Evolutionary conservation across 495 filamentous ascomycete genomes (phyloP).

Genomic region (Neurospora pannonica): DNA sequence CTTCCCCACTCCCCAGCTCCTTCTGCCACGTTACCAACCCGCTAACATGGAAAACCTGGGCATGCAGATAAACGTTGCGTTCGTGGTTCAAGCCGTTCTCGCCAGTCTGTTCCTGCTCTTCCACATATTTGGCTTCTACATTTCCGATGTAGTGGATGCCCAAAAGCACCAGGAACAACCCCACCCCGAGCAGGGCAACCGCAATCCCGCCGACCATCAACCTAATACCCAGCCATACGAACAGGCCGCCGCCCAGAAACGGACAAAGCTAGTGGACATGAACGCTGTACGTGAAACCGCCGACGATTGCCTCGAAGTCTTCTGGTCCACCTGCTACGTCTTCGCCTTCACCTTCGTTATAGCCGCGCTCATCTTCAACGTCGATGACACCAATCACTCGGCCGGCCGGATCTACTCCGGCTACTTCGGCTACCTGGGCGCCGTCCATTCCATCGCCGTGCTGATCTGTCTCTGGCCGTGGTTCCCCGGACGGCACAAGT

Average conservation of each 20-base stretch:
- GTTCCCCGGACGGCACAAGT: background rate
- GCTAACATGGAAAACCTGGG: background rate
- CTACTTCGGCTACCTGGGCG: constrained; percentile 81
- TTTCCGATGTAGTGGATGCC: background rate
- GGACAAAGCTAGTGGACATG: background rate
- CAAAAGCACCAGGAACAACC: background rate
- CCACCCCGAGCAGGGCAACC: background rate
- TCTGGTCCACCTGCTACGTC: background rate
- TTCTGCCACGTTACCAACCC: background rate
- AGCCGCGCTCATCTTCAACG: background rate
- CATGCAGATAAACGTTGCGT: background rate
- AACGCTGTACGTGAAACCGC: background rate
- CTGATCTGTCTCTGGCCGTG: constrained; percentile 23
- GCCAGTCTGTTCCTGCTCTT: background rate
- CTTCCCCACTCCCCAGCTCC: too few relatives aligned
- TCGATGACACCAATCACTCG: background rate
- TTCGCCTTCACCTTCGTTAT: background rate
- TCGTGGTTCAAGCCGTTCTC: background rate
- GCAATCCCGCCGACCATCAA: background rate
- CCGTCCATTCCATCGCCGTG: constrained; percentile 68
- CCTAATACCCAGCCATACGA: background rate
- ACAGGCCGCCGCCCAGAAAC: background rate
- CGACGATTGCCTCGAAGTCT: background rate
- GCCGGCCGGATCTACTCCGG: constrained; percentile 4
- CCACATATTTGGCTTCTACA: background rate